Evolutionary conservation across 345 rosid species (phyloP), one percentile per base, ranked within the genome.

Genomic region (Luvunga scandens): DNA sequence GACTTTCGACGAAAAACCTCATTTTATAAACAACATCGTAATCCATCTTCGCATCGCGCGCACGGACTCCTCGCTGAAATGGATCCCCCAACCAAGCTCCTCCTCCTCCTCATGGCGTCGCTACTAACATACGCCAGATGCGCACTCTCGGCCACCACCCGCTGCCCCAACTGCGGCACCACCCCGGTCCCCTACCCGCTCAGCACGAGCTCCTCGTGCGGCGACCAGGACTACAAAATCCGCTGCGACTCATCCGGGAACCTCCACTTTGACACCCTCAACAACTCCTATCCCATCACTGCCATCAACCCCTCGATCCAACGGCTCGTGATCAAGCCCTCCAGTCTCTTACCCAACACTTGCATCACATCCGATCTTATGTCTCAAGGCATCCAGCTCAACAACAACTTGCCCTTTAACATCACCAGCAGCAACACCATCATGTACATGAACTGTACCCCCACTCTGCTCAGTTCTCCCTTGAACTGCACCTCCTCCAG

Each of bases 151-250:
- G 80, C 76, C 71, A 63, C 53, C 33, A 63, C 53, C 33, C 88
- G 63, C 24, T 88, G 89, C 73, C 88, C 89, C 8, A n/a, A 50
- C 86, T 88, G 91, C 56, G 91, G 91, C 66, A 9, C 77, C 78
- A 71, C 66, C 10, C 50, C 81, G 10, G 89, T 88, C 22, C 91
- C 91, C 0, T 88, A 88, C 71, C 91, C 91, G 2, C 83, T 88
- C 34, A 87, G 90, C 78, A 88, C 88, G 0, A 63, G 72, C 9
- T 76, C 87, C 42, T 65, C 66, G 16, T 89, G 91, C 77, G 90
- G 93, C 27, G 90, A 88, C 75, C 90, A 79, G 50, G 75, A 71
- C 0, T 88, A 89, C 87, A 82, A 76, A 69, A 71, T 88, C 71
- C 79, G 80, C 21, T 89, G 93, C 74, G 64, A 81, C 16, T 38